Evolutionary conservation across 805 yeast species (phyloP).

Genomic region (Ogataea siamensis): DNA sequence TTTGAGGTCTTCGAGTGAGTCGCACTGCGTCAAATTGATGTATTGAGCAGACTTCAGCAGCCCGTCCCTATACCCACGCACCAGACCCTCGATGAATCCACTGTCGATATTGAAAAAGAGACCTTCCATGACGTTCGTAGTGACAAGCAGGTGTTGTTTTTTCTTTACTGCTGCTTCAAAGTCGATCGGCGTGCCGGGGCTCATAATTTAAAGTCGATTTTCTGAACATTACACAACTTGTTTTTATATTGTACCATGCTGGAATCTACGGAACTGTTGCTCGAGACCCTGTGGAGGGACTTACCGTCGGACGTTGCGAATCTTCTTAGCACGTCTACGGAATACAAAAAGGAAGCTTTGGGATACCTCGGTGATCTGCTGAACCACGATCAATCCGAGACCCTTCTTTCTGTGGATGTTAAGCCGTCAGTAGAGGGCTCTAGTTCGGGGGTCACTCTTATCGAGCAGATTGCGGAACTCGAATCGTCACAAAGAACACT

Average conservation of each 20-base stretch:
- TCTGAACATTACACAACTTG: background rate
- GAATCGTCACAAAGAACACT: conserved; percentile 52
- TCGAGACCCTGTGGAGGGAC: conserved; percentile 36
- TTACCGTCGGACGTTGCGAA: conserved; percentile 25
- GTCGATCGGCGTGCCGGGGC: conserved; percentile 16
- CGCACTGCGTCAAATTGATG: conserved; percentile 93
- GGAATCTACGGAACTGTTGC: conserved; percentile 29
- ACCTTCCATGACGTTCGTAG: conserved; percentile 69
- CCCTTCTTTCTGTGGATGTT: conserved; percentile 25
- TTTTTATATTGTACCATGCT: conserved; percentile 1
- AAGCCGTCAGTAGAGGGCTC: conserved; percentile 26
- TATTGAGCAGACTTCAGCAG: conserved; percentile 76
- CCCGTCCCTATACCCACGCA: conserved; percentile 90
- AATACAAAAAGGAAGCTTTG: conserved; percentile 37
- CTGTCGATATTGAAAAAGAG: conserved; percentile 82
- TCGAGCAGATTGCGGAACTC: conserved; percentile 73
- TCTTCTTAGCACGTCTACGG: conserved; percentile 29
- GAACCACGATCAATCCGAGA: conserved; percentile 40
- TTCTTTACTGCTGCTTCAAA: conserved; percentile 5
- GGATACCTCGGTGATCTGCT: conserved; percentile 39
- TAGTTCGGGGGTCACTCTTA: conserved; percentile 37
- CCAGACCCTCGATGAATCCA: conserved; percentile 93
- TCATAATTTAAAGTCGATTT: conserved; percentile 7
- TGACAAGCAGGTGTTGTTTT: conserved; percentile 11
- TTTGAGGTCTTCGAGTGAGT: conserved; percentile 88